Evolutionary conservation across 305 asterid genomes (phyloP).

Genomic region (Fraxinus ornus): DNA sequence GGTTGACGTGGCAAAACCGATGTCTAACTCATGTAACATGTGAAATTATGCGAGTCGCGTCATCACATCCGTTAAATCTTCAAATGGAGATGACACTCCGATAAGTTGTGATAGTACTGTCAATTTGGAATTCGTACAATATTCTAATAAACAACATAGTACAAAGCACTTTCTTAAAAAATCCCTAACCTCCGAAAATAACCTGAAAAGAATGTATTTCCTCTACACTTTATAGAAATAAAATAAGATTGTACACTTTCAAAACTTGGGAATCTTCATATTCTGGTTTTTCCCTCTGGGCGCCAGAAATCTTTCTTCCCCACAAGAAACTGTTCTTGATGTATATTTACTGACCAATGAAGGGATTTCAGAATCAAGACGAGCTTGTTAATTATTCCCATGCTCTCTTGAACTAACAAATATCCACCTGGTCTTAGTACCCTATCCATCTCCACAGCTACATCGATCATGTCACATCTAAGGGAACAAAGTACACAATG

Average conservation of each 20-base stretch:
- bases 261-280: conserved; percentile 17
- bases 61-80: neutral
- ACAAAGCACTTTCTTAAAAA: neutral
- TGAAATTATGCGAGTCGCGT: neutral
- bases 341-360: conserved; percentile 66
- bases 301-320: conserved; percentile 84
- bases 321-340: conserved; percentile 75
- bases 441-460: conserved; percentile 82
- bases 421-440: conserved; percentile 82
- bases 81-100: neutral
- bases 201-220: neutral
- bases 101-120: neutral
- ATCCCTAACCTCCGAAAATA: neutral
- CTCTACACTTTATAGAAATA: neutral
- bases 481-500: conserved; percentile 11
- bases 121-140: neutral
- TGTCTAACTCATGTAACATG: neutral
- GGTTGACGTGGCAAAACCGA: neutral
- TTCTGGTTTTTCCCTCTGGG: conserved; percentile 39
- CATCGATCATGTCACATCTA: conserved; percentile 76
- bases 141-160: neutral
- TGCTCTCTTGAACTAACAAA: conserved; percentile 70
- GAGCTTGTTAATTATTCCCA: conserved; percentile 50
- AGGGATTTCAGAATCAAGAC: conserved; percentile 59
- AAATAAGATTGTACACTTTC: neutral